Base-by-base conservation (phyloP, 139 green algal genomes). In the Diplosphaera chodatii region DNA sequence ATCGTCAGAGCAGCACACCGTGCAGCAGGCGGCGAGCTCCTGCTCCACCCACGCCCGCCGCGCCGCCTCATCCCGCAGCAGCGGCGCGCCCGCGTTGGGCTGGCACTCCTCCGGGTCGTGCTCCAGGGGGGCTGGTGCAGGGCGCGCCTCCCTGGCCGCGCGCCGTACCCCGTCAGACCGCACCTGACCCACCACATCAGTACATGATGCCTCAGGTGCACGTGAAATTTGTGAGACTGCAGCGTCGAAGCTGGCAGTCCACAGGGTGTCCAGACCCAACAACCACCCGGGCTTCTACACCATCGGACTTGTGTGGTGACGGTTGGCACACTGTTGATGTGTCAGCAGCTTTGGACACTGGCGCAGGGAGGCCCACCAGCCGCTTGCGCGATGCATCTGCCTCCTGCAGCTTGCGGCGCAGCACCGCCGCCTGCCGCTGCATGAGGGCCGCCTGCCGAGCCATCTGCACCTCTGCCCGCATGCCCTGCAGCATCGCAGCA, bases 391-490 rank as follows among this genome's bases (percentile, higher is more conserved):
- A 90, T 5, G 85, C 87, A 33, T 89, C 92, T 10, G 89, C 91
- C 64, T 98, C 93, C 69, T 95, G 84, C 33, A 88, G 96, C 86
- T 98, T 98, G 59, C 93, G 84, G 64, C 93, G 86, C 63, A 98
- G 77, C 70, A 98, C 92, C 15, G 87, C 88, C 71, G 90, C 82
- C 79, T 97, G 91, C 84, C 91, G 92, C 40, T 68, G 70, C 63
- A 92, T 77, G 68, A 85, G 69, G 6, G 85, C 83, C 76, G 91
- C 78, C 77, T 92, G 73, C 70, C 80, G 79, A 69, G 89, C 82
- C 73, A 93, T 70, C 72, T 90, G 78, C 41, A 79, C 86, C 63
- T 82, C 78, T 29, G 76, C 70, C 23, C 75, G 70, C 32, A 74
- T 77, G 5, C 76, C 78, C 78, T 89, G 64, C 34, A 64, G 27